Percentiles rank a stretch among this genome's conserved stretches.
Evolutionary conservation across 345 rosid species (phyloP).

Genomic region (Lepidium didymum): DNA sequence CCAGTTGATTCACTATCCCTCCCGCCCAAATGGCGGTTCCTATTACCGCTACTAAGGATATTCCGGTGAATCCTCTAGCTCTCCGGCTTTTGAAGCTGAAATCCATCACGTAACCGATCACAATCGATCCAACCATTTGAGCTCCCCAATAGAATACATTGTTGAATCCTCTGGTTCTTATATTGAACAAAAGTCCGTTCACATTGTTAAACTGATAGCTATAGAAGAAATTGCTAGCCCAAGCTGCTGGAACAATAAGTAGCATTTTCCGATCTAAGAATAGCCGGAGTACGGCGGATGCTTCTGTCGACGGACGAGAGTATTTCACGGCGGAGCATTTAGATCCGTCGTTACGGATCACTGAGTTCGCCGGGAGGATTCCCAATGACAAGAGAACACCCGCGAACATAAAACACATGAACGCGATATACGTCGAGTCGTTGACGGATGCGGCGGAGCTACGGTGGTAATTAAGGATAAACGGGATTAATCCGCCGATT

Average conservation of each 20-base stretch:
- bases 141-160: conserved; percentile 95
- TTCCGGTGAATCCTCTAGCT: conserved; percentile 65
- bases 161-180: conserved; percentile 82
- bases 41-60: conserved; percentile 44
- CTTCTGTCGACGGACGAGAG: conserved; percentile 39
- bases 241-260: conserved; percentile 67
- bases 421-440: conserved; percentile 60
- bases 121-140: conserved; percentile 71
- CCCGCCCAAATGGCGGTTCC: conserved; percentile 81
- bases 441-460: conserved; percentile 49
- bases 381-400: conserved; percentile 51
- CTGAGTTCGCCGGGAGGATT: conserved; percentile 45
- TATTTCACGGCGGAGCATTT: conserved; percentile 46
- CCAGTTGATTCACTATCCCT: conserved; percentile 65
- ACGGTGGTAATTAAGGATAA: conserved; percentile 56
- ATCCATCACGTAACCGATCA: conserved; percentile 68
- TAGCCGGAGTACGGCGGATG: conserved; percentile 33
- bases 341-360: conserved; percentile 55
- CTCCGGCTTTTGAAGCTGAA: conserved; percentile 70
- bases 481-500: conserved; percentile 62
- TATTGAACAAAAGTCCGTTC: conserved; percentile 50
- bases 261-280: conserved; percentile 67
- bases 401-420: conserved; percentile 74
- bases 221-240: conserved; percentile 91
- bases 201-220: conserved; percentile 81